A percentile compares a stretch with the other conserved stretches of the same genome.
Evolutionary conservation across 225 moss, liverwort and hornwort species (phyloP).

Genomic region (Bryum argenteum): DNA sequence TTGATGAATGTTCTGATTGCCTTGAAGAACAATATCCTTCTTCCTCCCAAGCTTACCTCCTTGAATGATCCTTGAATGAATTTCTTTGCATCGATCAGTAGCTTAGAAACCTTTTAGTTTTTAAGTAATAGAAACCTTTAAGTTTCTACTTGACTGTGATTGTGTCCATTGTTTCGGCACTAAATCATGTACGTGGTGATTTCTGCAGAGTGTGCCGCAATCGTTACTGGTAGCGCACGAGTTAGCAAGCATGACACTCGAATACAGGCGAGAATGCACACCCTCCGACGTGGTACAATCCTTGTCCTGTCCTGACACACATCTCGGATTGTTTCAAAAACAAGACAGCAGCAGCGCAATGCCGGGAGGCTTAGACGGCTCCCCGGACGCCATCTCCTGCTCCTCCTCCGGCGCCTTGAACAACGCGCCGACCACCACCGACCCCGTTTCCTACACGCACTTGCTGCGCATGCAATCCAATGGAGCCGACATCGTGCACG

Average conservation of each 20-base stretch:
- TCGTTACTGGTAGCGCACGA: constrained; percentile 65
- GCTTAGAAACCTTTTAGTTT: too few relatives aligned
- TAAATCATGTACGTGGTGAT: not conserved
- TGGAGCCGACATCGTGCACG: constrained; percentile 68
- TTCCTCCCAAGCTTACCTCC: too few relatives aligned
- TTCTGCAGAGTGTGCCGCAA: constrained; percentile 69
- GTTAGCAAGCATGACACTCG: constrained; percentile 72
- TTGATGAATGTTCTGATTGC: too few relatives aligned
- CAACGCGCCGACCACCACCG: constrained; percentile 40
- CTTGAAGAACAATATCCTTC: too few relatives aligned
- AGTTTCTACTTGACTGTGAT: too few relatives aligned
- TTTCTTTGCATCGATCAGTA: too few relatives aligned
- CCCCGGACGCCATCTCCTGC: constrained; percentile 74
- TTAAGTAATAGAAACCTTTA: too few relatives aligned
- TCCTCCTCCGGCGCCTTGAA: constrained; percentile 62
- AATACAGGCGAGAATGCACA: constrained; percentile 71
- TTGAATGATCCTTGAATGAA: too few relatives aligned
- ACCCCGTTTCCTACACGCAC: constrained; percentile 63
- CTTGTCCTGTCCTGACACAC: constrained; percentile 61
- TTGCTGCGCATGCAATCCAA: constrained; percentile 70
- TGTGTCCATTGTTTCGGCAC: too few relatives aligned
- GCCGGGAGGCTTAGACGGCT: constrained; percentile 61
- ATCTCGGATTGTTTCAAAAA: not conserved
- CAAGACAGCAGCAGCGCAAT: constrained; percentile 20
- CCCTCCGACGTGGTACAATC: constrained; percentile 72